phyloP scores from a whole-genome alignment of 129 eudicot genomes.

The Centrapalus pauciflorus region DNA sequence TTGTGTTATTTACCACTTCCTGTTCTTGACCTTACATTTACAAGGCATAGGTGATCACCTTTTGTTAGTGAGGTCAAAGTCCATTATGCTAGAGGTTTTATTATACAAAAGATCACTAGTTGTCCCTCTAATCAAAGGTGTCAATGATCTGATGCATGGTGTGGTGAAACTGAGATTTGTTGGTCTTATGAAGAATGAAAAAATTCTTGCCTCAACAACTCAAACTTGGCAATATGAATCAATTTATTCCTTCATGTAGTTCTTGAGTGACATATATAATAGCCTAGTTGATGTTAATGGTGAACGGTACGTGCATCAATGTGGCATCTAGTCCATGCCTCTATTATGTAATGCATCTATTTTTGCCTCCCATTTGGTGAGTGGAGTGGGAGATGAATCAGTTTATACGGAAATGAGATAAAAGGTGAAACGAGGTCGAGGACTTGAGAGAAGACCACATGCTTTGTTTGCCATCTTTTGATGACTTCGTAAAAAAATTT shows the following conservation, averaged over 20 bases:
- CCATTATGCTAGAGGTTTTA: not conserved
- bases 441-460: not conserved
- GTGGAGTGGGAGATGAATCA: not conserved
- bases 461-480: not conserved
- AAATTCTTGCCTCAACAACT: not conserved
- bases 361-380: not conserved
- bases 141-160: not conserved
- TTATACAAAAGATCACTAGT: not conserved
- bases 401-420: not conserved
- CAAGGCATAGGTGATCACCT: not conserved
- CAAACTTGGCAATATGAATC: not conserved
- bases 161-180: not conserved
- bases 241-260: not conserved
- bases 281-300: not conserved
- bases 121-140: not conserved
- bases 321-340: not conserved
- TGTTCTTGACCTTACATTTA: not conserved
- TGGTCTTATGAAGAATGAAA: not conserved
- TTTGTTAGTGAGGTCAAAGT: not conserved
- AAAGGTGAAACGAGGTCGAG: not conserved
- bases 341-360: not conserved
- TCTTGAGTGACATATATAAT: not conserved
- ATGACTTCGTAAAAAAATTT: not conserved
- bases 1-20: not conserved
- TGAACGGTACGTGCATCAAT: not conserved